Percentiles rank a stretch among this genome's conserved stretches.
Evolutionary conservation across 805 yeast genomes (phyloP).

Genomic region (Barnettozyma pratensis): DNA sequence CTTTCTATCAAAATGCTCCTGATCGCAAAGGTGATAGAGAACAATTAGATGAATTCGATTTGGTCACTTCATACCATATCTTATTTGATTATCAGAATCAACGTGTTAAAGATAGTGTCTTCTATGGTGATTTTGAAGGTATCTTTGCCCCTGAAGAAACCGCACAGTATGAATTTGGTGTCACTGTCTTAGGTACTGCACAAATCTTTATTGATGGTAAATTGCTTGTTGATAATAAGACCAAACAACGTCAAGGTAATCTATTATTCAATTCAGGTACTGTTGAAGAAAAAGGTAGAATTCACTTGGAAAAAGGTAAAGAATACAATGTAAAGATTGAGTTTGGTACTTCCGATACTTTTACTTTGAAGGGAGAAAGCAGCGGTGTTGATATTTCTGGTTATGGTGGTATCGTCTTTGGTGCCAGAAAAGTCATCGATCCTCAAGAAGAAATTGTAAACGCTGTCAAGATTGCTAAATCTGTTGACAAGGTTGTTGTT

Average conservation of each 20-base stretch:
- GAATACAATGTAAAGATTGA: conserved; percentile 42
- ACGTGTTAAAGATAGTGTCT: conserved; percentile 19
- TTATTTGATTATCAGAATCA: conserved; percentile 28
- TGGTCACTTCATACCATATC: conserved; percentile 19
- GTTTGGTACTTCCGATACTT: conserved; percentile 45
- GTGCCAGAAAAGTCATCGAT: conserved; percentile 26
- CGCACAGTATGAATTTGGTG: conserved; percentile 49
- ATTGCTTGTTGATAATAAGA: conserved; percentile 51
- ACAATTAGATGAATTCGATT: conserved; percentile 25
- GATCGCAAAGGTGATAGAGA: conserved; percentile 15
- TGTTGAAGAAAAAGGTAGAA: conserved; percentile 38
- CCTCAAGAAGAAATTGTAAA: conserved; percentile 28
- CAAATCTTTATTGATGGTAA: conserved; percentile 47
- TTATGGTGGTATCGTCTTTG: conserved; percentile 33
- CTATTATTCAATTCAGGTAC: conserved; percentile 54
- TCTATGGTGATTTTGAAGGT: conserved; percentile 44
- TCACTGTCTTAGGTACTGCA: conserved; percentile 50
- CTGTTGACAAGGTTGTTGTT: conserved; percentile 48
- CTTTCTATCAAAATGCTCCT: conserved; percentile 21
- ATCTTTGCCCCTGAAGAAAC: conserved; percentile 40
- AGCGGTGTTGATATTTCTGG: conserved; percentile 25
- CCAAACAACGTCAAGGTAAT: conserved; percentile 43
- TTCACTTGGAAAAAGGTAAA: conserved; percentile 38
- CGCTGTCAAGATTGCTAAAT: conserved; percentile 46
- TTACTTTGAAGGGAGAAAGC: conserved; percentile 6